Base-by-base conservation (phyloP, 257 asterid species). In the Ilex asprella region DNA sequence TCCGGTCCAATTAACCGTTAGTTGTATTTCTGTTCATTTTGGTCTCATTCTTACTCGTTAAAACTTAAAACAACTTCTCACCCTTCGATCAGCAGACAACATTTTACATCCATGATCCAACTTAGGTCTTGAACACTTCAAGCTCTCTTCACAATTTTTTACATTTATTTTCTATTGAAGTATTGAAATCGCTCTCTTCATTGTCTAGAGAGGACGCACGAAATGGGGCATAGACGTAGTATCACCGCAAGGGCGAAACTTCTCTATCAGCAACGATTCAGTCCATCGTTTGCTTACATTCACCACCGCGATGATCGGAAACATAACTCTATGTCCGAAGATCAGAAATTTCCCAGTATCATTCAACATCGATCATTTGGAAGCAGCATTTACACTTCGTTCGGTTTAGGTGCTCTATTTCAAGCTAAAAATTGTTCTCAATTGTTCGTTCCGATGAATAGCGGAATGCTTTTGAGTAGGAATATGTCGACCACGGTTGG, bases 181-280 rank as follows among this genome's bases (percentile, higher is more conserved):
- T 35, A 3, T 35, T 35, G 41, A 21, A 21, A 21, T 21, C 27
- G 27, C 27, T 21, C 27, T 21, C 41, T 35, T 1, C 41, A 35
- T 35, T 4, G 41, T 35, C 2, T 35, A 2, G 8, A 35, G 41
- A 8, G 8, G 41, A 8, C 41, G 8, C 41, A 35, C 5, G 41
- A 35, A 53, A 91, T 88, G 98, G 93, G 95, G 2, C 84, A 75
- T 62, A 72, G 95, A 70, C 88, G 97, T 56, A 74, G 84, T 76
- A 64, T 88, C 70, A 49, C 82, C 11, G 65, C 95, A 12, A 78
- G 95, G 70, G 82, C 84, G 11, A 86, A 81, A 72, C 77, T 69
- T 8, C 83, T 91, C 44, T 88, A 88, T 65, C 83, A 87, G n/a
- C 86, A 80, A n/a, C 71, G 84, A 49, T 61, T 68, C 46, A 65